phyloP scores from a whole-genome alignment of 192 early-diverging fungal species.

The Funneliformis geosporum region DNA sequence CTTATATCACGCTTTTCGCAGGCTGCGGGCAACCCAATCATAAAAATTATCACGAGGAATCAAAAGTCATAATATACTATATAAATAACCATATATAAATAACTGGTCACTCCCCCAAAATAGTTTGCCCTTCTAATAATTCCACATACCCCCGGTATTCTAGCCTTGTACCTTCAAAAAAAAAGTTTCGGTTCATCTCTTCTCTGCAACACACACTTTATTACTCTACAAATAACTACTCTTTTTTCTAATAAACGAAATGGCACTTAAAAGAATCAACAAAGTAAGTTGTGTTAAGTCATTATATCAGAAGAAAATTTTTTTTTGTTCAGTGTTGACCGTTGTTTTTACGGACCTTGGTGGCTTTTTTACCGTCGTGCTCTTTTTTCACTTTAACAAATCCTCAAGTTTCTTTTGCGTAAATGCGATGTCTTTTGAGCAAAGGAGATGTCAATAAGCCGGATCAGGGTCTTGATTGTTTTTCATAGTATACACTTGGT shows the following conservation, averaged over 20 bases:
- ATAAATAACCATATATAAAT: not conserved
- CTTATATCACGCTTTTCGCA: not conserved
- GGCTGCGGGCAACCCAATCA: not conserved
- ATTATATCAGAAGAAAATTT: not conserved
- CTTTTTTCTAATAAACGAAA: slow-evolving; percentile 37
- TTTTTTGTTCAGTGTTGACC: not conserved
- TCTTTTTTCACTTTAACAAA: slow-evolving; percentile 26
- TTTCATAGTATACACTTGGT: not conserved
- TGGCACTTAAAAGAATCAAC: slow-evolving; percentile 99
- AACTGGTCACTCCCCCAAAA: slow-evolving; percentile 16
- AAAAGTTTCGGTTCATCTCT: slow-evolving; percentile 11
- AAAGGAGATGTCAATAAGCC: not conserved
- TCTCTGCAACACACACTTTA: not conserved
- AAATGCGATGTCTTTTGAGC: not conserved
- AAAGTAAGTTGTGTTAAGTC: slow-evolving; percentile 66
- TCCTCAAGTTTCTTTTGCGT: not conserved
- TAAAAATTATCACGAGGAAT: not conserved
- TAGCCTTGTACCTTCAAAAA: not conserved
- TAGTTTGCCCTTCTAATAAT: not conserved
- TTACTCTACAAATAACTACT: not conserved
- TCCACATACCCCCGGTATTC: slow-evolving; percentile 11
- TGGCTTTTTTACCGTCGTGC: not conserved
- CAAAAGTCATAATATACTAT: not conserved
- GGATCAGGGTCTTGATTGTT: slow-evolving; percentile 2
- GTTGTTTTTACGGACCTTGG: not conserved